Base-by-base conservation (phyloP, 495 filamentous ascomycete genomes). In the Aspergillus olivimuriae region DNA sequence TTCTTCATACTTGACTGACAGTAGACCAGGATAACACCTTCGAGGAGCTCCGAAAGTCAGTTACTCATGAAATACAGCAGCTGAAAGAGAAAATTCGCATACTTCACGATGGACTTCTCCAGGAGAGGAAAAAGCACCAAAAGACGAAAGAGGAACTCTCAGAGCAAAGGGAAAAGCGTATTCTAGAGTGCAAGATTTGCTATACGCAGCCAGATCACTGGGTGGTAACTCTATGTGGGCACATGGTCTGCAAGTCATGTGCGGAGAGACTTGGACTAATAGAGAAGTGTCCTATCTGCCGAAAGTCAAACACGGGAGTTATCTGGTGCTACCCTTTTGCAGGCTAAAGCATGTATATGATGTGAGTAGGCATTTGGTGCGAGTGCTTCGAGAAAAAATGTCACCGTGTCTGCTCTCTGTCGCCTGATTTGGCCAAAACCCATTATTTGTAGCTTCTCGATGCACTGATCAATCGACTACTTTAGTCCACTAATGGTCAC, bases 221-320 rank as follows among this genome's bases (percentile, higher is more conserved):
- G 32, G 32, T 15, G 32, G 9, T 16, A 10, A 34, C 15, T 34
- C 32, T 9, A 34, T 34, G 32, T 34, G 32, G 32, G 32, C 32
- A 34, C 32, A 34, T 34, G 32, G 15, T 34, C 32, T 34, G 32
- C 32, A 34, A 16, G 15, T 34, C 32, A 34, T 34, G 32, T 14
- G 32, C 32, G 15, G 32, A 14, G 15, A 34, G 32, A 9, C 32
- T 34, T 34, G 32, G 32, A 34, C 8, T 14, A 15, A 34, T 34
- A 14, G 32, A 16, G 32, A 34, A 34, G 32, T 34, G 32, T 34
- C 32, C 32, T 34, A 16, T 34, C 32, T 34, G 32, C 32, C 32
- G 32, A 34, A 14, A 7, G 15, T 14, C 32, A 34, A 34, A 7
- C 24, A 28, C 24, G 24, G 24, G 24, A 6, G 5, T 6, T 28